A percentile compares a stretch with the other conserved stretches of the same genome.
These are phyloP conservation scores for Solanum pinnatisectum DNA, from an alignment of 257 asterid species.

Conservation along the genomic window DNA sequence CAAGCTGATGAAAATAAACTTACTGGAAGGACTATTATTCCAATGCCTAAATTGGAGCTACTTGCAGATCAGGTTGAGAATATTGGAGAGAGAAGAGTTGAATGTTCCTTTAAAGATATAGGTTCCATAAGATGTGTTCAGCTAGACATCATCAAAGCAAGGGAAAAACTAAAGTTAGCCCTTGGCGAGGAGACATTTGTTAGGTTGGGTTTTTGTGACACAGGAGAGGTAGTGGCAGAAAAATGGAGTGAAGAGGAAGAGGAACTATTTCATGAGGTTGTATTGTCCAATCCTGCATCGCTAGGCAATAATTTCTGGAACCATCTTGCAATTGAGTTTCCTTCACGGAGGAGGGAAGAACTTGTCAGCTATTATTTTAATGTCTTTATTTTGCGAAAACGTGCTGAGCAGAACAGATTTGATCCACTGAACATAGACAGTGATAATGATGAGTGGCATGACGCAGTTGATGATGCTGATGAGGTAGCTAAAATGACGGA, in stretches of 20 bases:
- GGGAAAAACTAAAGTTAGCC: constrained; percentile 35
- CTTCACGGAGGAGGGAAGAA: constrained; percentile 46
- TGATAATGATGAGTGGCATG: constrained; percentile 70
- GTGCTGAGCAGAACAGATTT: constrained; percentile 68
- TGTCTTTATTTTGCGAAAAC: constrained; percentile 57
- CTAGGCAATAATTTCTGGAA: constrained; percentile 62
- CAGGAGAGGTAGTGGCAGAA: constrained; percentile 67
- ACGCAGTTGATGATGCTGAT: neutral
- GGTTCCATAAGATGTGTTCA: constrained; percentile 77
- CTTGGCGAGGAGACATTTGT: constrained; percentile 34
- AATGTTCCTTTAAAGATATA: constrained; percentile 48
- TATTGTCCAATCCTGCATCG: constrained; percentile 54
- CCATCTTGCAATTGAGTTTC: constrained; percentile 44
- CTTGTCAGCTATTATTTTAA: constrained; percentile 78
- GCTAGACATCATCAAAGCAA: constrained; percentile 57
- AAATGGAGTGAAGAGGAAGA: constrained; percentile 73
- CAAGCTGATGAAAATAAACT: constrained; percentile 5
- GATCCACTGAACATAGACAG: constrained; percentile 64
- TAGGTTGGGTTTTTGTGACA: constrained; percentile 52
- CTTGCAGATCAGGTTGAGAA: constrained; percentile 16
- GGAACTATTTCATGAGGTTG: constrained; percentile 45
- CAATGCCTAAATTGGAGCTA: constrained; percentile 24
- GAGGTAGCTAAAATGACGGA: constrained; percentile 14
- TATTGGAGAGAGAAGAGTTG: constrained; percentile 41
- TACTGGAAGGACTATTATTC: constrained; percentile 34